phyloP scores from a whole-genome alignment of 805 yeast species.

The Myxozyma neglecta region DNA sequence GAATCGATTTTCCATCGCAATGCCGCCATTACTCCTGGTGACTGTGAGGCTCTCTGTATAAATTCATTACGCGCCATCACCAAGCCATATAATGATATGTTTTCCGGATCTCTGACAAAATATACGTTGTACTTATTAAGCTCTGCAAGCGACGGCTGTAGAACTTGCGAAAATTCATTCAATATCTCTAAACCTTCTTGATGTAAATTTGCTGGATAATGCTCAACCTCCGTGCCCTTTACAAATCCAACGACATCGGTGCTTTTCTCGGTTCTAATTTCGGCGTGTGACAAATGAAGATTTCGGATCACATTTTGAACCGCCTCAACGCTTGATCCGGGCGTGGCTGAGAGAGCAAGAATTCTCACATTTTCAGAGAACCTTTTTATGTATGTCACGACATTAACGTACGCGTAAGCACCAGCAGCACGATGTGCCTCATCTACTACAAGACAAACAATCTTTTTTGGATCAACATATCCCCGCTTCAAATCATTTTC shows the following conservation, averaged over 20 bases:
- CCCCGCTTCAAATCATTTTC: slow-evolving; percentile 85
- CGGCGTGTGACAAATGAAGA: slow-evolving; percentile 70
- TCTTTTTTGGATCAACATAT: slow-evolving; percentile 66
- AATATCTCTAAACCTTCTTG: slow-evolving; percentile 58
- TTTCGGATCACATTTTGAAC: slow-evolving; percentile 83
- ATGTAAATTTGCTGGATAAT: slow-evolving; percentile 56
- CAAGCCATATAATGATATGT: slow-evolving; percentile 68
- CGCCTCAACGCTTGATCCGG: slow-evolving; percentile 82
- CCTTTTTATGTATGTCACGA: slow-evolving; percentile 64
- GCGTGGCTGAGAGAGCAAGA: slow-evolving; percentile 92
- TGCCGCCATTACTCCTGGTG: not conserved
- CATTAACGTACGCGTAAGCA: slow-evolving; percentile 82
- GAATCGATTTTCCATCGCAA: slow-evolving; percentile 25
- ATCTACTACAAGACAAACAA: slow-evolving; percentile 80
- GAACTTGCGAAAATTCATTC: slow-evolving; percentile 58
- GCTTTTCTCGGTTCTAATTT: slow-evolving; percentile 81
- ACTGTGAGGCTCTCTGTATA: not conserved
- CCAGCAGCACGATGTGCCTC: slow-evolving; percentile 96
- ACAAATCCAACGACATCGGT: slow-evolving; percentile 78
- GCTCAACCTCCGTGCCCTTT: slow-evolving; percentile 62
- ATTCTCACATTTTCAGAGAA: slow-evolving; percentile 69
- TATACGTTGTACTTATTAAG: slow-evolving; percentile 64
- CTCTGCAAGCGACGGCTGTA: slow-evolving; percentile 61
- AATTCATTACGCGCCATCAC: slow-evolving; percentile 55
- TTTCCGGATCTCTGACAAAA: slow-evolving; percentile 63